phyloP scores from a whole-genome alignment of 371 early-diverging fungal species.

The Rhizopus delemar region DNA sequence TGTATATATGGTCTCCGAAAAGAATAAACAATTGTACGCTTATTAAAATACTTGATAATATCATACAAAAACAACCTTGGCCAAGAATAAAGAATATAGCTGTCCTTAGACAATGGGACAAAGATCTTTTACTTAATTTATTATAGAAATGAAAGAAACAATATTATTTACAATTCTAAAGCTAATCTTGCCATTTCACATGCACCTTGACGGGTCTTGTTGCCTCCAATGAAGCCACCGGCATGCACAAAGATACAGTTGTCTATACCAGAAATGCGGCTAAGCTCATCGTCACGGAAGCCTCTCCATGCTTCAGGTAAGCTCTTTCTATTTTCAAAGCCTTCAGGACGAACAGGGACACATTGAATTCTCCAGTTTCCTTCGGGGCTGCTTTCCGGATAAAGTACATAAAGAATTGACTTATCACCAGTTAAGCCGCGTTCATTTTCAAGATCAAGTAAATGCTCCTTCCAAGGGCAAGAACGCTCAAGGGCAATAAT shows the following conservation, averaged over 20 bases:
- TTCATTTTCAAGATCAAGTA: slow-evolving; percentile 73
- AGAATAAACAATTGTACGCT: no score
- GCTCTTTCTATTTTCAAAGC: slow-evolving; percentile 87
- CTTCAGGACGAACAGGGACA: slow-evolving; percentile 74
- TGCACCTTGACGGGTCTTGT: slow-evolving; percentile 50
- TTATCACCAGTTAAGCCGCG: slow-evolving; percentile 45
- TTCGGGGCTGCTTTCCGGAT: slow-evolving; percentile 63
- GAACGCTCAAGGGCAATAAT: slow-evolving; percentile 80
- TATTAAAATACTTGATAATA: no score
- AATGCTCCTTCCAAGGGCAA: slow-evolving; percentile 94
- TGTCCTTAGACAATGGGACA: no score
- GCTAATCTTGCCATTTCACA: slow-evolving; percentile 53
- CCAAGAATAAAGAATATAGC: no score
- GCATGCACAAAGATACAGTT: slow-evolving; percentile 96
- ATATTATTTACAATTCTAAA: slow-evolving; percentile 42
- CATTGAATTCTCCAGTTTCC: slow-evolving; percentile 79
- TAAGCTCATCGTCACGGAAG: slow-evolving; percentile 84
- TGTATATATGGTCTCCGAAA: no score
- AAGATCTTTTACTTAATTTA: neutral
- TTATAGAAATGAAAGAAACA: neutral
- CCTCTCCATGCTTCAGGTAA: slow-evolving; percentile 97
- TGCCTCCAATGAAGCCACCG: slow-evolving; percentile 65
- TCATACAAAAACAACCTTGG: no score
- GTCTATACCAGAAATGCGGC: slow-evolving; percentile 72
- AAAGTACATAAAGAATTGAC: slow-evolving; percentile 77